Percentiles rank a stretch among this genome's conserved stretches.
Conservation (phyloP, 768 basidiomycete species). For the Hortiboletus flavorubellus region DNA sequence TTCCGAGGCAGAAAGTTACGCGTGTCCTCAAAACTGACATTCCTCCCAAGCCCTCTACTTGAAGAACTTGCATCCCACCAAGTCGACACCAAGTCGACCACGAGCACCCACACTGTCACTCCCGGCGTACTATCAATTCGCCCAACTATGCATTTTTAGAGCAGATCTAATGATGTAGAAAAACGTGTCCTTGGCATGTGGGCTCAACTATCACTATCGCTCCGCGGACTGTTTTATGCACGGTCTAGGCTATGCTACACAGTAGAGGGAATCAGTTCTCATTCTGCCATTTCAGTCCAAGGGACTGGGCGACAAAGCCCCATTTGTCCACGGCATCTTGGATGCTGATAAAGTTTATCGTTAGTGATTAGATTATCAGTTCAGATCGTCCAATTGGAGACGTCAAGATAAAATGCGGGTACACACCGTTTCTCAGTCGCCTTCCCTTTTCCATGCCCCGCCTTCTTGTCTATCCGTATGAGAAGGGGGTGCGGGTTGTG, state of each 20-base stretch:
- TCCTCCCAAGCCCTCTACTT: constrained; percentile 8
- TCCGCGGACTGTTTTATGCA: not conserved
- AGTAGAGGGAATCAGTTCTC: constrained; percentile 4
- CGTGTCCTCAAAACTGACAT: constrained; percentile 86
- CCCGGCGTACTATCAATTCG: not conserved
- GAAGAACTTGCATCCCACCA: not conserved
- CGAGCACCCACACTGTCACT: not conserved
- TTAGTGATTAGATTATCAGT: constrained; percentile 14
- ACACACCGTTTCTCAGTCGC: constrained; percentile 63
- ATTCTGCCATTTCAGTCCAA: constrained; percentile 46
- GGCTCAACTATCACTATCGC: not conserved
- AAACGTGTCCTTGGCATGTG: constrained; percentile 1
- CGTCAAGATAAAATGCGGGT: not conserved
- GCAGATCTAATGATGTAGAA: not conserved
- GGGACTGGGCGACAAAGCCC: constrained; percentile 67
- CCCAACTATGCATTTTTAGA: not conserved
- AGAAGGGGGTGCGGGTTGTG: constrained; percentile 71
- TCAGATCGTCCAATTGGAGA: not conserved
- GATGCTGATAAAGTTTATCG: constrained; percentile 43
- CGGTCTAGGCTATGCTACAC: too few species aligned
- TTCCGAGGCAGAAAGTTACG: constrained; percentile 83
- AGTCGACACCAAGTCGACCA: not conserved
- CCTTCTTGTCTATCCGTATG: constrained; percentile 74
- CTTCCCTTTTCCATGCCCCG: constrained; percentile 80
- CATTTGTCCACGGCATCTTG: constrained; percentile 75